These are phyloP conservation scores for Fusarium chlamydosporum DNA, from an alignment of 2,329 filamentous ascomycete genomes.

Conservation along the genomic window DNA sequence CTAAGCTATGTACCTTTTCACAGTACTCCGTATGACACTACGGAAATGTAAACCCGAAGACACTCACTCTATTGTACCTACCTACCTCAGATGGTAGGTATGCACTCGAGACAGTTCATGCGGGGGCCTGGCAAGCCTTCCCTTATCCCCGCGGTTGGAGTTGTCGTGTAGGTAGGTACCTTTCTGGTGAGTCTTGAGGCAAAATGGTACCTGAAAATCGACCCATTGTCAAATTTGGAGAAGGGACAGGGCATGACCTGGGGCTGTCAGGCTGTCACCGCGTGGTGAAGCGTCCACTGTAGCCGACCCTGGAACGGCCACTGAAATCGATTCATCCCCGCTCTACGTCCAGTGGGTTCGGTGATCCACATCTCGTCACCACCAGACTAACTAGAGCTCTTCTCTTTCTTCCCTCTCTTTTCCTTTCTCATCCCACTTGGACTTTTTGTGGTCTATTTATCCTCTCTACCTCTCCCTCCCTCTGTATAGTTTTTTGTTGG, in stretches of 20 bases:
- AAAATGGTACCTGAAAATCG: conserved; percentile 20
- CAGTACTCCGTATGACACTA: not conserved
- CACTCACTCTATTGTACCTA: not conserved
- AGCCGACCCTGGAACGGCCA: conserved; percentile 18
- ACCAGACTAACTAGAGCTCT: conserved; percentile 28
- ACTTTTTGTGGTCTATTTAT: conserved; percentile 25
- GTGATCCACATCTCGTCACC: conserved; percentile 47
- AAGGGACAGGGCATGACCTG: conserved; percentile 11
- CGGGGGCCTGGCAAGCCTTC: conserved; percentile 27
- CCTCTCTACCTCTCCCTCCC: conserved; percentile 15
- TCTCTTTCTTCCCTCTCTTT: conserved; percentile 30
- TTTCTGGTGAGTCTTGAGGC: conserved; percentile 3
- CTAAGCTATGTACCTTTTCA: not conserved
- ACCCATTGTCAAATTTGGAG: conserved; percentile 38
- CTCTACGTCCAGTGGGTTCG: conserved; percentile 23
- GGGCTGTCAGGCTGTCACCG: conserved; percentile 2
- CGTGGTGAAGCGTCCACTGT: conserved; percentile 26
- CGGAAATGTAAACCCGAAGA: conserved; percentile 25
- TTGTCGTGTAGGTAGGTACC: too few relatives aligned
- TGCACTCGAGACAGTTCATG: conserved; percentile 10
- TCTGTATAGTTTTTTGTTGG: conserved; percentile 12
- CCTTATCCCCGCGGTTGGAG: conserved; percentile 26
- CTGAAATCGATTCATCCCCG: conserved; percentile 27
- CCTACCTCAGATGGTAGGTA: not conserved
- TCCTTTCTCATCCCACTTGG: conserved; percentile 19